These are phyloP conservation scores for Pulveroboletus sp. DNA, from an alignment of 768 basidiomycete genomes.

Conservation along the genomic window DNA sequence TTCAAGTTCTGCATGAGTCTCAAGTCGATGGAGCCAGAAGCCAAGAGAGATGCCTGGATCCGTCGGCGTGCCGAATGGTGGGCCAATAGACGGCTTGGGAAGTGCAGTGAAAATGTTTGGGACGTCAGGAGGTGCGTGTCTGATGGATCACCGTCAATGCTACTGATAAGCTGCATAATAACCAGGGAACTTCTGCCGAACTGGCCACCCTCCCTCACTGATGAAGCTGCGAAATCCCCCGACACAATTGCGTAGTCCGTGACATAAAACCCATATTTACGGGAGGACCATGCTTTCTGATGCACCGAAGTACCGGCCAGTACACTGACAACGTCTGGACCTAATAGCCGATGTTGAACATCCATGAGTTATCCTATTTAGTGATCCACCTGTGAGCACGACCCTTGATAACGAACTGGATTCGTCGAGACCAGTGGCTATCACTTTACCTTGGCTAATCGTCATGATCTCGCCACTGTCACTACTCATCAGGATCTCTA, in stretches of 20 bases:
- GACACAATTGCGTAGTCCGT: slow-evolving; percentile 20
- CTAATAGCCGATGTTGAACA: not conserved
- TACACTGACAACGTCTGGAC: not conserved
- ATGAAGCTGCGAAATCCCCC: slow-evolving; percentile 16
- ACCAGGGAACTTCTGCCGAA: slow-evolving; percentile 22
- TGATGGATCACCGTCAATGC: not conserved
- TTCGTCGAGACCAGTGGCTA: not conserved
- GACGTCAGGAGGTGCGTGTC: slow-evolving; percentile 69
- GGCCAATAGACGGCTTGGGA: slow-evolving; percentile 68
- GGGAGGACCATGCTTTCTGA: not conserved
- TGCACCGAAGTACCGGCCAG: not conserved
- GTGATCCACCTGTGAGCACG: not conserved
- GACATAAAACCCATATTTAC: not conserved
- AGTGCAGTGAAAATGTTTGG: slow-evolving; percentile 96
- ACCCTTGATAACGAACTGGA: not conserved
- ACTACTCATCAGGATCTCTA: slow-evolving; percentile 38
- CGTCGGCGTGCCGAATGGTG: slow-evolving; percentile 89
- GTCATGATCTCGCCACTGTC: not conserved
- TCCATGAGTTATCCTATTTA: not conserved
- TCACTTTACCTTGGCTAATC: slow-evolving; percentile 7
- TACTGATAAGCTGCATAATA: slow-evolving; percentile 1
- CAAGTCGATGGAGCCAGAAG: slow-evolving; percentile 73
- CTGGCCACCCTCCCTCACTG: slow-evolving; percentile 27
- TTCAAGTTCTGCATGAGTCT: slow-evolving; percentile 93
- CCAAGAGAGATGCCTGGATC: slow-evolving; percentile 81